A percentile compares a stretch with the other conserved stretches of the same genome.
phyloP scores from a whole-genome alignment of 176 grass and related monocot species.

The Aegilops speltoides region DNA sequence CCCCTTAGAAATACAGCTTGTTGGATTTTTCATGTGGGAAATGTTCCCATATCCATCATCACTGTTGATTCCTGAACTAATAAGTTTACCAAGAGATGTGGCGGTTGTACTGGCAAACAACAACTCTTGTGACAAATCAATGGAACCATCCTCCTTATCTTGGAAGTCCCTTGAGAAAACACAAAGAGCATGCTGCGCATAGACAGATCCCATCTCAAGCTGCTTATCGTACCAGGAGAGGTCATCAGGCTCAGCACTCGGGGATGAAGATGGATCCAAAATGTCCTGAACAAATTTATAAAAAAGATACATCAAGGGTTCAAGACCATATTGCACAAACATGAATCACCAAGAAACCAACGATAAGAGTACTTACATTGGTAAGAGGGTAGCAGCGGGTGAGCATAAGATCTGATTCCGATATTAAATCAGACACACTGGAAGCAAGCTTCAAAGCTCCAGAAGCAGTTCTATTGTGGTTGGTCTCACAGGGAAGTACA shows the following conservation, averaged over 20 bases:
- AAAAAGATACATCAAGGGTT: conserved; percentile 17
- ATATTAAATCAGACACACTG: conserved; percentile 64
- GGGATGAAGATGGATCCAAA: conserved; percentile 57
- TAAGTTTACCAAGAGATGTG: conserved; percentile 60
- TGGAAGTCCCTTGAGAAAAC: conserved; percentile 45
- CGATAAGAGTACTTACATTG: conserved; percentile 44
- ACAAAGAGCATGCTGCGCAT: conserved; percentile 75
- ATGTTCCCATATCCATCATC: conserved; percentile 24
- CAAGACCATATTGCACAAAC: conserved; percentile 23
- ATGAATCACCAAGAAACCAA: conserved; percentile 19
- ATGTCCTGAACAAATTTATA: conserved; percentile 66
- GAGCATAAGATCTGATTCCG: conserved; percentile 82
- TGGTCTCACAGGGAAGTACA: conserved; percentile 49
- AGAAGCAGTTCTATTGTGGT: conserved; percentile 42
- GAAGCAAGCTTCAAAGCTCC: conserved; percentile 60
- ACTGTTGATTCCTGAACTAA: conserved; percentile 30
- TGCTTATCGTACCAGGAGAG: conserved; percentile 60
- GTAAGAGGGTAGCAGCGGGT: conserved; percentile 46
- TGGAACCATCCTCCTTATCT: conserved; percentile 27
- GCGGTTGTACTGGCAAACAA: conserved; percentile 58
- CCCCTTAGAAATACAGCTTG: conserved; percentile 38
- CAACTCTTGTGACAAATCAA: conserved; percentile 58
- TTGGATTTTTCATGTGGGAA: conserved; percentile 52
- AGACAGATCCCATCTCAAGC: conserved; percentile 82
- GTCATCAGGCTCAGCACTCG: conserved; percentile 51